Evolutionary conservation across 208 protist genomes (phyloP), one percentile per base, ranked within the genome.

Genomic region (Leishmania lainsoni): DNA sequence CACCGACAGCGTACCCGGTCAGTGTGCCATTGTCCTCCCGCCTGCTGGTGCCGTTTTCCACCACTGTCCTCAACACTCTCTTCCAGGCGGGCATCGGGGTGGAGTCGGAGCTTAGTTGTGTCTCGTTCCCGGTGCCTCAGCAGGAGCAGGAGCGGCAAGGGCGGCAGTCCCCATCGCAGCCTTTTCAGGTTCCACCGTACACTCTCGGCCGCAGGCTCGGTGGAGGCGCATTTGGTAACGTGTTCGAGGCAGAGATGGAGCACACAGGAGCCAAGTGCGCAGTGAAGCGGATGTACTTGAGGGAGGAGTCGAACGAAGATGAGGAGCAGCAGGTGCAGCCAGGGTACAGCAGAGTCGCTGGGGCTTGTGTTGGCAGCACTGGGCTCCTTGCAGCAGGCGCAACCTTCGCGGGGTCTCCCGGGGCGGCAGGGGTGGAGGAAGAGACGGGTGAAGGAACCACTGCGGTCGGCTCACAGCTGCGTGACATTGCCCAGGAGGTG

Each of bases 221-320:
- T 59, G 91, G 91, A 61, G 94, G 94, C 3, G 92, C 94, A 35
- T 95, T 89, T 76, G 92, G 92, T 26, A 95, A 92, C 76, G 94
- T 97, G 16, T 97, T 97, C 87, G 94, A 97, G 87, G 94, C 86
- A 9, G 89, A 92, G 68, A 93, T 97, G 65, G 92, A 93, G 59
- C 35, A 83, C 8, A 90, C 82, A 5, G 91, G 89, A 0, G 91
- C 83, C 20, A 86, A 86, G 48, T 97, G 94, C 77, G 92, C 94
- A 12, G 94, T 97, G 75, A 97, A 97, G 83, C 91, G 92, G 14
- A 96, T 97, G 63, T 94, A 96, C 86, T 69, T 95, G n/a, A 91
- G 90, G 52, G 84, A 86, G 51, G 79, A 83, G 54, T 83, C 85
- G 14, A 86, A 85, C n/a, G 79, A 90, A 39, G 78, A 81, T 48